Percentiles rank a stretch among this genome's conserved stretches.
These are phyloP conservation scores for Bidens hawaiensis DNA, from an alignment of 140 eudicot species.

Conservation along the genomic window DNA sequence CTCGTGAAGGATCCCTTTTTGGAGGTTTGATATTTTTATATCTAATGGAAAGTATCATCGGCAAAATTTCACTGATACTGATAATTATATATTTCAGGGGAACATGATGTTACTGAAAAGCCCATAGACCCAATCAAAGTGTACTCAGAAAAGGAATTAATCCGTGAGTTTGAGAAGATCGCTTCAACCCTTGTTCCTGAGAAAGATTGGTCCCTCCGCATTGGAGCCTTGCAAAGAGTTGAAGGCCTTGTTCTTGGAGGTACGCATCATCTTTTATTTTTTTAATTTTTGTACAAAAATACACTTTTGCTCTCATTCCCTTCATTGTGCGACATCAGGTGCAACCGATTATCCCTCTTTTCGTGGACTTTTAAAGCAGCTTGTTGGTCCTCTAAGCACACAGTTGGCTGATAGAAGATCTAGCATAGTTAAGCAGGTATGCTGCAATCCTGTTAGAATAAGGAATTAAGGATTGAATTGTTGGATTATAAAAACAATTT, in stretches of 20 bases:
- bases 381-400: constrained; percentile 83
- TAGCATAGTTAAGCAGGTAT: constrained; percentile 95
- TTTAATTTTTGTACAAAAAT: background rate
- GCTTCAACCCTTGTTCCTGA: constrained; percentile 83
- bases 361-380: constrained; percentile 93
- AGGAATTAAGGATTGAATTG: background rate
- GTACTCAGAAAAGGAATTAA: constrained; percentile 87
- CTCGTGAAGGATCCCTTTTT: constrained; percentile 90
- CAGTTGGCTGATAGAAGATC: constrained; percentile 95
- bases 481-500: background rate
- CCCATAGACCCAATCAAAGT: constrained; percentile 90
- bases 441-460: constrained; percentile 7
- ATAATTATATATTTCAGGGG: constrained; percentile 45
- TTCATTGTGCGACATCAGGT: constrained; percentile 44
- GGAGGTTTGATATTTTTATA: constrained; percentile 51
- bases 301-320: constrained; percentile 5
- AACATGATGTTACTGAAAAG: constrained; percentile 76
- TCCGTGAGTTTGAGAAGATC: constrained; percentile 89
- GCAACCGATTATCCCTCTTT: constrained; percentile 82
- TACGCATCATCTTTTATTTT: constrained; percentile 6
- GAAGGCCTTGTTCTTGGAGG: constrained; percentile 98
- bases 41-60: background rate
- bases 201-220: constrained; percentile 94
- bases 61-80: background rate
- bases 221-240: constrained; percentile 94